Base-by-base conservation (phyloP, 164 flowering plant genomes). In the Paratinospora sagittata region DNA sequence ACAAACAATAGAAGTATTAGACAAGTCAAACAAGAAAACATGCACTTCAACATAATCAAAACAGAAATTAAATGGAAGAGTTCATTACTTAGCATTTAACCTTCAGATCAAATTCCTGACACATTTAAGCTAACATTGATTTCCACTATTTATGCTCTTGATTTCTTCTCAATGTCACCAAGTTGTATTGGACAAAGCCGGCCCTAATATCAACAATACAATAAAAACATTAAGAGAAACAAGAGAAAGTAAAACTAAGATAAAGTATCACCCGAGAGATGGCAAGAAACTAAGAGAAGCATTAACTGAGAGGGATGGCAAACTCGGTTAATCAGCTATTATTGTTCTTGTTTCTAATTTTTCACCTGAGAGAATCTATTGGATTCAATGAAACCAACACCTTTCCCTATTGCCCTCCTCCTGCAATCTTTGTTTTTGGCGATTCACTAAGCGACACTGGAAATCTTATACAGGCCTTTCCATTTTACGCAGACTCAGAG, bases 391-490 rank as follows among this genome's bases (percentile, higher is more conserved):
- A 52, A 21, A 21, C 58, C 8, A 52, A 52, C 0, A 16, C 58
- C 58, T 52, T 52, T 13, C 58, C 58, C 58, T 19, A 52, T 21
- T 52, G n/a, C 58, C 58, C 58, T 52, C 73, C 73, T 2, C 39
- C 73, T 13, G 66, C 73, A 11, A 41, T 70, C 16, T 70, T 70
- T 45, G 73, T 45, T 17, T 70, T 70, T 27, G 73, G 73, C 13
- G 73, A 70, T 37, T 70, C 73, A 27, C n/a, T 70, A 39, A 70
- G 66, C 24, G 73, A 70, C 26, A 70, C 73, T 16, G 73, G 73
- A 24, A 70, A 70, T 39, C 34, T 16, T 36, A 43, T 70, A 4
- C 58, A 70, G 11, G 41, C 57, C 17, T 70, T 62, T 27, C 67
- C 73, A 62, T 70, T 70, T 33, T 62, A 63, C 12, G 41, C 66